Base-by-base conservation (phyloP, 371 early-diverging fungal species). In the Actinomortierella wolfii region DNA sequence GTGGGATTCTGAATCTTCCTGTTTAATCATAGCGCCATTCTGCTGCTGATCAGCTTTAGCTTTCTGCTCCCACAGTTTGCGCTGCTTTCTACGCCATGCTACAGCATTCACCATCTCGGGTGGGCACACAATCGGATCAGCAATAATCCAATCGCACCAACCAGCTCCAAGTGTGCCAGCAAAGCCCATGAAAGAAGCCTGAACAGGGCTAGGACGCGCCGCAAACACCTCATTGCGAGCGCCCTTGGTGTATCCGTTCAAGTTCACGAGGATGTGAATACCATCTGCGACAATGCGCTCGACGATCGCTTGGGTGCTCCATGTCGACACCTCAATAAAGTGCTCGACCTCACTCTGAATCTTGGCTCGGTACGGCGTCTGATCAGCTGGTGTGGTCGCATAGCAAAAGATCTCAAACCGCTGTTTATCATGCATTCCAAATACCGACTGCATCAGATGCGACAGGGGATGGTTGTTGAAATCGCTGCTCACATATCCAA, bases 241-340 rank as follows among this genome's bases (percentile, higher is more conserved):
- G 5, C 95, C 95, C 61, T 94, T 94, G 18, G 96, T 97, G 71
- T 96, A 95, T 3, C 97, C 97, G 70, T 96, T 96, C 57, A 97
- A 76, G 58, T 97, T 94, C 58, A 92, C 83, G 25, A 97, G 78
- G 4, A 97, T 82, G 68, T 97, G 96, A 56, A 95, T 92, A 21
- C 88, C 85, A 59, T 97, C 96, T 2, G 62, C 70, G 3, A 81
- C 67, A 43, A 96, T 83, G 17, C 81, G 85, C 55, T 92, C 90
- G 11, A 92, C 87, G 48, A 95, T 88, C n/a, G 86, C 86, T 60
- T 91, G 85, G 29, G 87, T 84, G 14, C 87, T 78, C 92, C 93
- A 92, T 1, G 78, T 69, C 0, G 86, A 82, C 2, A 93, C 92
- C 71, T 94, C 92, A 3, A 90, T 25, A 68, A 96, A 94, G 46